These are phyloP conservation scores for Xylaria arbuscula DNA, from an alignment of 2,329 filamentous ascomycete genomes.

Conservation along the genomic window DNA sequence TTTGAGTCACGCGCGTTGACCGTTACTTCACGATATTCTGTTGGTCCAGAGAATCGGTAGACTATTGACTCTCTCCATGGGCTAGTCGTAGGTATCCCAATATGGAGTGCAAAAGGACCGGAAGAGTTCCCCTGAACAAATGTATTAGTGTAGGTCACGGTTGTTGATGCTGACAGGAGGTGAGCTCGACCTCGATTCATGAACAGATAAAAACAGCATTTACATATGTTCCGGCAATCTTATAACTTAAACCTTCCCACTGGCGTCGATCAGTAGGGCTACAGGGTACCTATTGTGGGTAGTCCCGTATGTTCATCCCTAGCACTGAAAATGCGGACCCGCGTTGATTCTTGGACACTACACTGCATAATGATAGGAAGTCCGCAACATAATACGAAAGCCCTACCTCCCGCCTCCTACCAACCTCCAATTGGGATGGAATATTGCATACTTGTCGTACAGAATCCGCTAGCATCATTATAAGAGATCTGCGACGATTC, in stretches of 20 bases:
- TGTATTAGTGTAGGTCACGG: not conserved
- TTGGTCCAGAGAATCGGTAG: not conserved
- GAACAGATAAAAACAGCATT: not conserved
- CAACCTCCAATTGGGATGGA: not conserved
- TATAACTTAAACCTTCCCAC: not conserved
- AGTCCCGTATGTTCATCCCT: not conserved
- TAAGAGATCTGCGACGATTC: not conserved
- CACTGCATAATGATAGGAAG: not conserved
- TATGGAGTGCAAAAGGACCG: conserved; percentile 13
- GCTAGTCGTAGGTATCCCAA: conserved; percentile 12
- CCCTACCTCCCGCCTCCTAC: no score
- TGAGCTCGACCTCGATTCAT: not conserved
- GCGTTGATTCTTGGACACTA: not conserved
- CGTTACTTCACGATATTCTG: not conserved
- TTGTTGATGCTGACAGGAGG: conserved; percentile 1
- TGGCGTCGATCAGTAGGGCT: not conserved
- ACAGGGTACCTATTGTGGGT: not conserved
- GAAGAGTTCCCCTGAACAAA: conserved; percentile 11
- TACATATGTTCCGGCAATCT: not conserved
- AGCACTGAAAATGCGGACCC: not conserved
- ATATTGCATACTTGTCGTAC: not conserved
- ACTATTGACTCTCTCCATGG: not conserved
- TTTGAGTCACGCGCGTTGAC: not conserved
- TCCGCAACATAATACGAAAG: conserved; percentile 3
- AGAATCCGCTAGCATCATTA: not conserved